These are phyloP conservation scores for Camellia japonica DNA, from an alignment of 148 eudicot species.

Conservation along the genomic window DNA sequence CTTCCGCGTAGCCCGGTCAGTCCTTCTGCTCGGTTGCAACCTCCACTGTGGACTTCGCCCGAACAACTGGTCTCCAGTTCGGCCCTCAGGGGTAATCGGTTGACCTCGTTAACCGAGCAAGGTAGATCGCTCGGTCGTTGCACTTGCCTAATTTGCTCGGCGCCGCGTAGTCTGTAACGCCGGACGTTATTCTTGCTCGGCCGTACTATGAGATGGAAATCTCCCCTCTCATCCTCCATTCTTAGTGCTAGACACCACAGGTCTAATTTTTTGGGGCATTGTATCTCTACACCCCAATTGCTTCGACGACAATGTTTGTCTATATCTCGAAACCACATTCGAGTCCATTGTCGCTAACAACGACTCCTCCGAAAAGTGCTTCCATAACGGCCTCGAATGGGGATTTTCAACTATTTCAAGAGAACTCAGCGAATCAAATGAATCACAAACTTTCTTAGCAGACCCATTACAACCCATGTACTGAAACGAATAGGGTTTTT, in stretches of 20 bases:
- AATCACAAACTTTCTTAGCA: constrained; percentile 27
- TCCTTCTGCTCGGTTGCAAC: no score
- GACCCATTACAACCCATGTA: constrained; percentile 18
- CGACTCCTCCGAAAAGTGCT: constrained; percentile 80
- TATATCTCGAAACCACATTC: constrained; percentile 57
- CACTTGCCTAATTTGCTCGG: no score
- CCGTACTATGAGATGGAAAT: no score
- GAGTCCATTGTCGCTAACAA: constrained; percentile 75
- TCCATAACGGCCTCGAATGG: constrained; percentile 74
- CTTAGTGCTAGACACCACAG: constrained; percentile 19
- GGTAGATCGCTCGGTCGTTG: no score
- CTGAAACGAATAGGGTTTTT: constrained; percentile 8
- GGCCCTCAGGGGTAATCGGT: no score
- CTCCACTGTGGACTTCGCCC: no score
- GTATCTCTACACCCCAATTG: constrained; percentile 28
- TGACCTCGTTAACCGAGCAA: no score
- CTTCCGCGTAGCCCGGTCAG: no score
- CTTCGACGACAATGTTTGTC: constrained; percentile 48
- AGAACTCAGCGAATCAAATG: constrained; percentile 48
- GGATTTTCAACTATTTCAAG: constrained; percentile 44
- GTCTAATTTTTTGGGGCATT: constrained; percentile 17
- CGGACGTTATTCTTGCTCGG: no score
- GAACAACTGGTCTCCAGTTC: no score
- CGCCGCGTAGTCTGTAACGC: no score
- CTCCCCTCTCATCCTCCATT: no score